Percentiles rank a stretch among this genome's conserved stretches.
phyloP scores from a whole-genome alignment of 257 asterid genomes.

The Primulina huaijiensis region DNA sequence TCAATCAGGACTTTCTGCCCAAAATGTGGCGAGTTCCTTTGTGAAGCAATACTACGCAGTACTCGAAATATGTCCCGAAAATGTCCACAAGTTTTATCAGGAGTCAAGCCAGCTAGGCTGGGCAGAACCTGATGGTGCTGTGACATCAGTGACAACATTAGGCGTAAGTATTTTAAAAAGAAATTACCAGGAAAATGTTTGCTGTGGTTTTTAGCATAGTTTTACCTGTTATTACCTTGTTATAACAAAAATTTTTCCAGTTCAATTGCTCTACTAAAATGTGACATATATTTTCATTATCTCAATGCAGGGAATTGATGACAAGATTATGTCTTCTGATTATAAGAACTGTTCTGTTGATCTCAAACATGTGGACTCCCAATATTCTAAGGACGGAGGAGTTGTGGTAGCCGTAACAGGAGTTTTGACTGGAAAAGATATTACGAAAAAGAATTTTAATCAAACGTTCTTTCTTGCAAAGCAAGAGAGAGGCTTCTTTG shows the following conservation, averaged over 20 bases:
- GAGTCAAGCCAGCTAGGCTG: constrained; percentile 46
- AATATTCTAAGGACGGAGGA: constrained; percentile 44
- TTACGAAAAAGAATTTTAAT: constrained; percentile 29
- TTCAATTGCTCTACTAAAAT: background rate
- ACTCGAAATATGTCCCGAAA: constrained; percentile 5
- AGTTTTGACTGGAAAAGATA: constrained; percentile 27
- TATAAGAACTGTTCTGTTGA: constrained; percentile 35
- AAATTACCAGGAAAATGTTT: background rate
- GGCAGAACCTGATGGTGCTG: constrained; percentile 37
- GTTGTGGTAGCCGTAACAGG: constrained; percentile 52
- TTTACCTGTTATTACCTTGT: no score
- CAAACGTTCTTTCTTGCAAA: constrained; percentile 67
- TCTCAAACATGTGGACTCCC: constrained; percentile 36
- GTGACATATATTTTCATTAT: background rate
- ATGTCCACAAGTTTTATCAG: constrained; percentile 42
- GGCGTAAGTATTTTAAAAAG: constrained; percentile 29
- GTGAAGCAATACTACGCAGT: background rate
- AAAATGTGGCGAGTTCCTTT: background rate
- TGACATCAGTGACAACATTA: constrained; percentile 36
- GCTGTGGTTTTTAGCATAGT: background rate
- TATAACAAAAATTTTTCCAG: background rate
- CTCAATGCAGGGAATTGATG: constrained; percentile 48
- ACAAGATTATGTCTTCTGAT: constrained; percentile 51
- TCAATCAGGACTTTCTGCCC: background rate
- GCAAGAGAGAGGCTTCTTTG: constrained; percentile 48